Evolutionary conservation across 2,329 filamentous ascomycete genomes (phyloP).

Genomic region (Aquanectria penicillioides): DNA sequence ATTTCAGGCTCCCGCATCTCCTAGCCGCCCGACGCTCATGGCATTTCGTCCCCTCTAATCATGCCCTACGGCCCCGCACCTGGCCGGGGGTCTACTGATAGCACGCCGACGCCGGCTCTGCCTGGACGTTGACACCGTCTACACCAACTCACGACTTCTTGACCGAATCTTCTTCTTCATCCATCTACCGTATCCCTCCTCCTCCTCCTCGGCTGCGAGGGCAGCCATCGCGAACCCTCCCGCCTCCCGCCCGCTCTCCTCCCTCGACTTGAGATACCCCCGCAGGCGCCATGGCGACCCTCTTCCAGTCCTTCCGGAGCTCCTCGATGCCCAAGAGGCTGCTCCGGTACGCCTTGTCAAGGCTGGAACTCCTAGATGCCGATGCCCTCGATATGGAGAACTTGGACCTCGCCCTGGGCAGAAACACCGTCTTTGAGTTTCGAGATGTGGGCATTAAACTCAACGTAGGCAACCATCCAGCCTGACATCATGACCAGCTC

Average conservation of each 20-base stretch:
- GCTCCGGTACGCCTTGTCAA: conserved; percentile 84
- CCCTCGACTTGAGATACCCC: conserved; percentile 17
- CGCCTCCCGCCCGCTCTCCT: no score
- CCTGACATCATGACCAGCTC: conserved; percentile 13
- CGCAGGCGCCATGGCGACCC: conserved; percentile 70
- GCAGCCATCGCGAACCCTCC: conserved; percentile 29
- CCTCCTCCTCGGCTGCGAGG: conserved; percentile 25
- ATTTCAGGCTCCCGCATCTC: background rate
- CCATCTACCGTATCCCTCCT: conserved; percentile 12
- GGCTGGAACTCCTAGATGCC: conserved; percentile 87
- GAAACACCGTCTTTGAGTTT: conserved; percentile 84
- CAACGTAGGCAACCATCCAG: conserved; percentile 63
- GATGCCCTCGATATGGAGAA: conserved; percentile 87
- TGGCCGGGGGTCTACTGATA: conserved; percentile 49
- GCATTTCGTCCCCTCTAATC: conserved; percentile 37
- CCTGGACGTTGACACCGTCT: conserved; percentile 29
- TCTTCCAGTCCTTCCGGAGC: conserved; percentile 71
- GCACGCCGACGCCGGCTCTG: conserved; percentile 40
- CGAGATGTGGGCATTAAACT: conserved; percentile 85
- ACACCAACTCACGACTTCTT: conserved; percentile 23
- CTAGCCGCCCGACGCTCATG: conserved; percentile 24
- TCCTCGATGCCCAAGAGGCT: conserved; percentile 89
- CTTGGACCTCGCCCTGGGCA: conserved; percentile 84
- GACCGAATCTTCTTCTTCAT: conserved; percentile 15
- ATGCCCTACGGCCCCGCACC: conserved; percentile 49